These are phyloP conservation scores for Fusarium pilosicola DNA, from an alignment of 2,329 filamentous ascomycete genomes.

Conservation along the genomic window DNA sequence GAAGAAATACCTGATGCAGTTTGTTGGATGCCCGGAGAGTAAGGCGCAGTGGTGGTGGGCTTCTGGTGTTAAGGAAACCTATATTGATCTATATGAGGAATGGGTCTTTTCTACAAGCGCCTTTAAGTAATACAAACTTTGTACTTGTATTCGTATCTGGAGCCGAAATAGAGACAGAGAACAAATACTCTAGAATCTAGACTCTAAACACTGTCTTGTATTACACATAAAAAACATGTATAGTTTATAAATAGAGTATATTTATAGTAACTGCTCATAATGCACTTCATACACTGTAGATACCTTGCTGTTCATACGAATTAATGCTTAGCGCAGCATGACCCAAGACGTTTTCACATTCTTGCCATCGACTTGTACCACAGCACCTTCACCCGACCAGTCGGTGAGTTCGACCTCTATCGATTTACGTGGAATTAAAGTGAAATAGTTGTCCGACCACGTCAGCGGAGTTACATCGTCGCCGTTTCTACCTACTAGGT, in stretches of 20 bases:
- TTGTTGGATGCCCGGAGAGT: neutral
- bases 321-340: neutral
- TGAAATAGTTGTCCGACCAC: neutral
- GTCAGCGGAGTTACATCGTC: neutral
- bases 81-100: neutral
- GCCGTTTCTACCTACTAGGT: neutral
- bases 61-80: accelerated
- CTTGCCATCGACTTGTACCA: neutral
- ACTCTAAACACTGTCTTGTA: neutral
- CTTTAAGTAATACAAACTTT: neutral
- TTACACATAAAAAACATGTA: neutral
- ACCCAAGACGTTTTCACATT: neutral
- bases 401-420: neutral
- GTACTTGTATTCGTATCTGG: accelerated
- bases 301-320: neutral
- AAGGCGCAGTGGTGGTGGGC: accelerated
- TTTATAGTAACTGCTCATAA: neutral
- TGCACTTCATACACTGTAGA: accelerated
- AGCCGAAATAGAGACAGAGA: accelerated
- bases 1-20: accelerated
- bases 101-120: accelerated
- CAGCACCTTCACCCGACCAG: neutral
- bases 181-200: accelerated
- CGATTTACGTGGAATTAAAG: neutral
- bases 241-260: neutral